Evolutionary conservation across 306 rosid genomes (phyloP).

Genomic region (Vicia faba): DNA sequence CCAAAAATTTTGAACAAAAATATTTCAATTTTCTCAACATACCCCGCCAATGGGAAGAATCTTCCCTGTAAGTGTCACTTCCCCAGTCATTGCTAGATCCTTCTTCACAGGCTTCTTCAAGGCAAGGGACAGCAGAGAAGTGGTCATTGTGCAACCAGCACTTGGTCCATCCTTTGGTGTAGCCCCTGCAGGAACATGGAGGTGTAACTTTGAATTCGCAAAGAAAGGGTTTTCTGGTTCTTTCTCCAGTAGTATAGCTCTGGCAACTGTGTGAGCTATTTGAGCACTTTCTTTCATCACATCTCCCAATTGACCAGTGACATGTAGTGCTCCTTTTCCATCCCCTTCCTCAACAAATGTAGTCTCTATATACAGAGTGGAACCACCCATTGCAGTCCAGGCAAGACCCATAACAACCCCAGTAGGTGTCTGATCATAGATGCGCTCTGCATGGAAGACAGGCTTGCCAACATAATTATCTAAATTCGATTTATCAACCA

Average conservation of each 20-base stretch:
- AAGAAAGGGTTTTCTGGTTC: constrained; percentile 70
- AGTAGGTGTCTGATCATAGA: constrained; percentile 77
- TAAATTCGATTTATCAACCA: constrained; percentile 63
- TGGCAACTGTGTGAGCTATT: constrained; percentile 90
- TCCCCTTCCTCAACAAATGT: constrained; percentile 80
- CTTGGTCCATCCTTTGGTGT: constrained; percentile 99
- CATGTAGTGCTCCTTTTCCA: constrained; percentile 74
- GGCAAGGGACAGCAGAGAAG: constrained; percentile 89
- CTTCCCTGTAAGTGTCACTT: constrained; percentile 94
- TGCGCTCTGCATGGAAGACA: constrained; percentile 95
- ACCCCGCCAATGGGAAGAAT: constrained; percentile 99
- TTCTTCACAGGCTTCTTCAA: constrained; percentile 82
- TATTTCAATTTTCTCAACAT: constrained; percentile 41
- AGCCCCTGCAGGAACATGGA: constrained; percentile 97
- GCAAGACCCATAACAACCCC: constrained; percentile 99
- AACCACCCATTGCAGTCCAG: constrained; percentile 99
- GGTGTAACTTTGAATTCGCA: constrained; percentile 83
- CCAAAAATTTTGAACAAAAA: constrained; percentile 25
- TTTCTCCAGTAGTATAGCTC: constrained; percentile 62
- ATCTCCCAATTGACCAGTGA: constrained; percentile 98
- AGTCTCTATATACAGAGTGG: constrained; percentile 93
- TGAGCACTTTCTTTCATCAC: constrained; percentile 99
- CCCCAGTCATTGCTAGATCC: constrained; percentile 99
- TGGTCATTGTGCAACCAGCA: constrained; percentile 99
- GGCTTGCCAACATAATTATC: constrained; percentile 91